Evolutionary conservation across 805 yeast genomes (phyloP).

Genomic region (Cyberlindnera xylosilytica): DNA sequence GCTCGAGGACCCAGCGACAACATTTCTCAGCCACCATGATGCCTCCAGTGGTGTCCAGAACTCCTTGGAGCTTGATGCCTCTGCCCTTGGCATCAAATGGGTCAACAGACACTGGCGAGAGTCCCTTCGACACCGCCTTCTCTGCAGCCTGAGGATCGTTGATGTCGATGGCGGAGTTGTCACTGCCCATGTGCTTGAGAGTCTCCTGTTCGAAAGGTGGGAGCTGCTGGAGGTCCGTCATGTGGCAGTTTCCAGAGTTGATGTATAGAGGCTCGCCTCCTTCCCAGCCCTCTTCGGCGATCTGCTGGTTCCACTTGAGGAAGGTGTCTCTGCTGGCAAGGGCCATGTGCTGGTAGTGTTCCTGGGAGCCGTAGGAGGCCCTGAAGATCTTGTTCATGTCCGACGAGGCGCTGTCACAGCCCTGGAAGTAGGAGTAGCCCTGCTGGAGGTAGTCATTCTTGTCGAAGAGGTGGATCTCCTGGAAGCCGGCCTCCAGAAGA

Average conservation of each 20-base stretch:
- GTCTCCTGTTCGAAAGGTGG: conserved; percentile 25
- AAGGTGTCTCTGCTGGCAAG: conserved; percentile 21
- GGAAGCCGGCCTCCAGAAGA: conserved; percentile 35
- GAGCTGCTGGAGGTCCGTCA: conserved; percentile 22
- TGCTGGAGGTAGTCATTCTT: conserved; percentile 30
- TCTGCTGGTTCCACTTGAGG: conserved; percentile 26
- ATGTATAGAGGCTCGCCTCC: conserved; percentile 26
- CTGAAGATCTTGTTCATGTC: conserved; percentile 40
- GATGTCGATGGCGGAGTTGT: conserved; percentile 17
- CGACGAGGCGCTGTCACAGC: conserved; percentile 39
- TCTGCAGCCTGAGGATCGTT: conserved; percentile 21
- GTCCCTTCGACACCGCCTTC: conserved; percentile 22
- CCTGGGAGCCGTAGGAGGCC: conserved; percentile 36
- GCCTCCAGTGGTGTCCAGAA: conserved; percentile 31
- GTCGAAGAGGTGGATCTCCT: conserved; percentile 36
- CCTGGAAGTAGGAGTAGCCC: conserved; percentile 32
- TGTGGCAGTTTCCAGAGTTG: conserved; percentile 27
- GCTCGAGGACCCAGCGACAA: conserved; percentile 30
- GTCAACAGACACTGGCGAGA: conserved; percentile 18
- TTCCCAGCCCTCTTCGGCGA: conserved; percentile 23
- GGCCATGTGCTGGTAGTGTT: conserved; percentile 30
- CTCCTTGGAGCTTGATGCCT: conserved; percentile 22
- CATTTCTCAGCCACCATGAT: conserved; percentile 31
- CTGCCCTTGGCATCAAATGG: conserved; percentile 19
- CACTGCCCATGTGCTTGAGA: conserved; percentile 17